Percentiles rank a stretch among this genome's conserved stretches.
These are phyloP conservation scores for Saccharomycopsis hybrid DNA, from an alignment of 1,139 yeast species.

Conservation along the genomic window DNA sequence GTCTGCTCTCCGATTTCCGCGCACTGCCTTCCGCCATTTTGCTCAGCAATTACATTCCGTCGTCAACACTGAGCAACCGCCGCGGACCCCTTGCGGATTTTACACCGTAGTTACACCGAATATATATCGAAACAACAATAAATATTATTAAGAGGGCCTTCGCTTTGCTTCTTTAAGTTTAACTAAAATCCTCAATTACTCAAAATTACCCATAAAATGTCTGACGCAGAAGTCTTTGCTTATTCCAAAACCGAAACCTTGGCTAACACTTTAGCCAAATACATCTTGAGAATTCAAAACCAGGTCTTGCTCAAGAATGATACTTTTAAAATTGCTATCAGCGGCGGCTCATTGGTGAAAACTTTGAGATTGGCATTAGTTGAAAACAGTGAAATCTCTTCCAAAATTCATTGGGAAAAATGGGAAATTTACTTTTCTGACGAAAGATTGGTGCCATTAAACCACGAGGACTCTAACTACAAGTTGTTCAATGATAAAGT, in stretches of 20 bases:
- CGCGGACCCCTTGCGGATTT: too few species aligned
- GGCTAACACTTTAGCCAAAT: slow-evolving; percentile 49
- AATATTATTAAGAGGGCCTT: too few species aligned
- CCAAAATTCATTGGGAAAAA: slow-evolving; percentile 65
- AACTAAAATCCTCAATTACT: neutral
- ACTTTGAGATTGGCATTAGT: slow-evolving; percentile 67
- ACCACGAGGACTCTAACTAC: slow-evolving; percentile 76
- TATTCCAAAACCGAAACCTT: slow-evolving; percentile 50
- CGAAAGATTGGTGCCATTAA: slow-evolving; percentile 89
- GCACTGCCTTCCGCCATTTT: too few species aligned
- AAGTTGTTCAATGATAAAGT: slow-evolving; percentile 65
- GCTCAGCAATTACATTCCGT: too few species aligned
- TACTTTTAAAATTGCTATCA: slow-evolving; percentile 67
- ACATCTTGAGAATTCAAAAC: slow-evolving; percentile 50
- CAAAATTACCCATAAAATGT: slow-evolving; percentile 1
- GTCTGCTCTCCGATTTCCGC: too few species aligned
- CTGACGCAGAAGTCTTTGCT: slow-evolving; percentile 17
- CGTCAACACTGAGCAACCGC: too few species aligned
- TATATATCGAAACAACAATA: too few species aligned
- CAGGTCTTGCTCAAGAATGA: slow-evolving; percentile 36
- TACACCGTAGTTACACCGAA: too few species aligned
- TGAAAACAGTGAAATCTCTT: slow-evolving; percentile 42
- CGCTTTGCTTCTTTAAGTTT: neutral
- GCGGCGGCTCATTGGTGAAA: slow-evolving; percentile 87
- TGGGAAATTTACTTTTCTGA: slow-evolving; percentile 98